Percentiles rank a stretch among this genome's conserved stretches.
phyloP scores from a whole-genome alignment of 2,329 filamentous ascomycete genomes.

The Fusarium nelsonii region DNA sequence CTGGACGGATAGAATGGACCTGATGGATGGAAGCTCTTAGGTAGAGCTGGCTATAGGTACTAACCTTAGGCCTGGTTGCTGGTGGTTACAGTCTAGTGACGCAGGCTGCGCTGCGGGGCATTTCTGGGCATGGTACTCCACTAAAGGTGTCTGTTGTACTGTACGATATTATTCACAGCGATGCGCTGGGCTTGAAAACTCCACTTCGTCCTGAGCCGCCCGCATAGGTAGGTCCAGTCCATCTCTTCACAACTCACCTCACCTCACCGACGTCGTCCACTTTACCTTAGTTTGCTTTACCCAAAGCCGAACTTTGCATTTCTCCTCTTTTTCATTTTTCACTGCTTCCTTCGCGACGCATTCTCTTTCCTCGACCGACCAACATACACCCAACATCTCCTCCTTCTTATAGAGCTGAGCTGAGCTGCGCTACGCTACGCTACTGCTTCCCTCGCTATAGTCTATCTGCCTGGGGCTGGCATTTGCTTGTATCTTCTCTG shows the following conservation, averaged over 20 bases:
- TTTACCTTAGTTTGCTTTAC: slow-evolving; percentile 38
- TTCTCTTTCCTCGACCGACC: slow-evolving; percentile 5
- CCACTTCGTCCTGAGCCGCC: slow-evolving; percentile 36
- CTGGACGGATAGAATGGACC: background rate
- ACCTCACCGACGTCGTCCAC: slow-evolving; percentile 48
- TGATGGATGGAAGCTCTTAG: slow-evolving; percentile 1
- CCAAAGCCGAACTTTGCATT: slow-evolving; percentile 40
- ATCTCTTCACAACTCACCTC: slow-evolving; percentile 45
- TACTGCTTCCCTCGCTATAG: slow-evolving; percentile 36
- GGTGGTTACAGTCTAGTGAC: slow-evolving; percentile 30
- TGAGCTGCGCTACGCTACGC: slow-evolving; percentile 11
- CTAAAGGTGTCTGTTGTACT: slow-evolving; percentile 26
- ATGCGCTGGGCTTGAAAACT: slow-evolving; percentile 30
- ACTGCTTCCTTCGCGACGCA: slow-evolving; percentile 36
- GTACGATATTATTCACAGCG: slow-evolving; percentile 32
- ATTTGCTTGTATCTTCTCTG: slow-evolving; percentile 45
- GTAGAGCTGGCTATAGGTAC: background rate
- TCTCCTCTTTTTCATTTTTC: slow-evolving; percentile 42
- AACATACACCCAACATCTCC: slow-evolving; percentile 7
- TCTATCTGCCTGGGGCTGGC: slow-evolving; percentile 43
- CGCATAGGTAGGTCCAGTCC: slow-evolving; percentile 22
- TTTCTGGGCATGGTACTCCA: slow-evolving; percentile 25
- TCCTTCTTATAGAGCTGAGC: slow-evolving; percentile 31
- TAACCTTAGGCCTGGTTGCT: slow-evolving; percentile 20
- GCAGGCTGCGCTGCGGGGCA: slow-evolving; percentile 37